A percentile compares a stretch with the other conserved stretches of the same genome.
Evolutionary conservation across 768 basidiomycete genomes (phyloP).

Genomic region (Tulasnella sp.): DNA sequence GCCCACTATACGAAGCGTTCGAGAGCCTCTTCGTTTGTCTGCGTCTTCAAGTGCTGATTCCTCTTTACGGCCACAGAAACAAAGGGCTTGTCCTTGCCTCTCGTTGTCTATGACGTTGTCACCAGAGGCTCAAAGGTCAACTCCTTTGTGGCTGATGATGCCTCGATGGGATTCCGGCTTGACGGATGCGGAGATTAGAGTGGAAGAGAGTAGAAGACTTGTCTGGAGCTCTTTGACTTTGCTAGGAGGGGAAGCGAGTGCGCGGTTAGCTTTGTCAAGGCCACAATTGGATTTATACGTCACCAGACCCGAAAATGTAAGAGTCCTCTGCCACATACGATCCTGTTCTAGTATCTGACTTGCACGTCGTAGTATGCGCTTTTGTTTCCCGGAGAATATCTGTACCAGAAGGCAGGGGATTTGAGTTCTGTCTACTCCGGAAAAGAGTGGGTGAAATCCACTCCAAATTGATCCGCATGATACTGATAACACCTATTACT

Average conservation of each 20-base stretch:
- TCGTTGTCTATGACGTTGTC: not conserved
- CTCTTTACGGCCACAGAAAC: not conserved
- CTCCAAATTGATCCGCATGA: not conserved
- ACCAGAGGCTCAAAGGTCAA: not conserved
- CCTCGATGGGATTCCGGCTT: conserved; percentile 15
- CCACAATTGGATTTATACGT: conserved; percentile 11
- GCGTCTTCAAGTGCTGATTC: too few relatives aligned
- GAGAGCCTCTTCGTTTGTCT: too few relatives aligned
- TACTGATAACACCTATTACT: not conserved
- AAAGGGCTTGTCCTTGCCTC: conserved; percentile 3
- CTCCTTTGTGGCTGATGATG: conserved; percentile 16
- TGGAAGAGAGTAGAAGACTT: conserved; percentile 15
- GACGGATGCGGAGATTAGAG: conserved; percentile 9
- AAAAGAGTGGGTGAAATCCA: conserved; percentile 7
- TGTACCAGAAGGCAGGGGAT: not conserved
- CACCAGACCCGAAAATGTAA: conserved; percentile 15
- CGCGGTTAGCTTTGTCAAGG: conserved; percentile 5
- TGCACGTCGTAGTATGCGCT: conserved; percentile 8
- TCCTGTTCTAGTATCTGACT: not conserved
- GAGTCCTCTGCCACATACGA: not conserved
- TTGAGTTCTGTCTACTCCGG: conserved; percentile 3
- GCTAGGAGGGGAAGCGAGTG: conserved; percentile 6
- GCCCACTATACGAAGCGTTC: too few relatives aligned
- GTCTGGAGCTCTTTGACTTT: conserved; percentile 17
- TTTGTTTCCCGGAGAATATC: conserved; percentile 12